Evolutionary conservation across 2,329 filamentous ascomycete species (phyloP).

Genomic region (Fusarium acutatum): DNA sequence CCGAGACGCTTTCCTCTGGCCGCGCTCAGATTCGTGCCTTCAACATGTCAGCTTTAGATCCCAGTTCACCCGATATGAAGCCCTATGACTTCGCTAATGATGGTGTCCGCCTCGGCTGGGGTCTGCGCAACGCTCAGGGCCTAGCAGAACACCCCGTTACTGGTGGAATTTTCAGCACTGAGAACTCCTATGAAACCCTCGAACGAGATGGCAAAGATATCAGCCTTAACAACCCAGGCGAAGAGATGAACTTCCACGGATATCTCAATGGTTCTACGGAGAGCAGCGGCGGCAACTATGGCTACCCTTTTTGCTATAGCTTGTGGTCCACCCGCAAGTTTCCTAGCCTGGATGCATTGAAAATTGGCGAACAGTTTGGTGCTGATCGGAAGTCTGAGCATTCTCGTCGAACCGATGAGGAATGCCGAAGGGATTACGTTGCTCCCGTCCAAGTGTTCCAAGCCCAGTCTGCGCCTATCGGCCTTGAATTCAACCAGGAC

Average conservation of each 20-base stretch:
- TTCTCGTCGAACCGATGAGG: slow-evolving; percentile 51
- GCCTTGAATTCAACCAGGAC: slow-evolving; percentile 70
- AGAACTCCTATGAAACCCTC: slow-evolving; percentile 76
- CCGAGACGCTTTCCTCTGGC: slow-evolving; percentile 62
- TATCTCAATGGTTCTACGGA: slow-evolving; percentile 53
- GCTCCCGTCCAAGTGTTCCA: slow-evolving; percentile 65
- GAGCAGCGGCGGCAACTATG: slow-evolving; percentile 65
- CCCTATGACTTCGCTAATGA: slow-evolving; percentile 60
- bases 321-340: slow-evolving; percentile 64
- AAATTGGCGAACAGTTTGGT: slow-evolving; percentile 61
- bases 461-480: slow-evolving; percentile 76
- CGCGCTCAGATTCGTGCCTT: slow-evolving; percentile 73
- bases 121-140: slow-evolving; percentile 70
- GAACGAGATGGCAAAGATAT: slow-evolving; percentile 66
- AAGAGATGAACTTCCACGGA: slow-evolving; percentile 78
- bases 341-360: slow-evolving; percentile 52
- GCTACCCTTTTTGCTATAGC: slow-evolving; percentile 75
- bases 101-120: slow-evolving; percentile 68
- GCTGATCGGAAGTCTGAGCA: slow-evolving; percentile 33
- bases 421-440: slow-evolving; percentile 54
- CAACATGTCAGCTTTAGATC: slow-evolving; percentile 47
- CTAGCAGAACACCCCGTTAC: slow-evolving; percentile 68
- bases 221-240: slow-evolving; percentile 74
- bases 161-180: slow-evolving; percentile 67
- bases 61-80: slow-evolving; percentile 15